These are phyloP conservation scores for Mycocentrospora acerina DNA, from an alignment of 2,329 filamentous ascomycete species.

Conservation along the genomic window DNA sequence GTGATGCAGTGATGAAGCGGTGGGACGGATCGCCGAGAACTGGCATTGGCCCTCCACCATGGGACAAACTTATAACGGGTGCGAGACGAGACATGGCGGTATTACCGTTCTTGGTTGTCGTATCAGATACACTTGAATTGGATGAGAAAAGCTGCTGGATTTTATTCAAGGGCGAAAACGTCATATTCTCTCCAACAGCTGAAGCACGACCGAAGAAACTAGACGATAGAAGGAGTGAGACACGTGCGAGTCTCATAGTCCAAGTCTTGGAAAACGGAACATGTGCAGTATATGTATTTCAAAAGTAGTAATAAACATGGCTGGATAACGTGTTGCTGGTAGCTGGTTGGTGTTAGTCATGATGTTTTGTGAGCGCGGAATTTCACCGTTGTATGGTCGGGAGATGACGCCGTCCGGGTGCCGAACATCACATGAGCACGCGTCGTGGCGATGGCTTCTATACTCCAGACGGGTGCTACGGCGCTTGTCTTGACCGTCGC, in stretches of 20 bases:
- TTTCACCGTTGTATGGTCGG: constrained; percentile 12
- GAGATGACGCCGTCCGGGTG: background rate
- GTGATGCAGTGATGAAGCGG: constrained; percentile 53
- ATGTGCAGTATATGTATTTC: constrained; percentile 1
- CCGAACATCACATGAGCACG: constrained; percentile 8
- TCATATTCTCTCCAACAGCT: constrained; percentile 22
- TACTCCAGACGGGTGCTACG: too few species aligned
- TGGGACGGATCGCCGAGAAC: constrained; percentile 58
- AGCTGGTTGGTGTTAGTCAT: constrained; percentile 16
- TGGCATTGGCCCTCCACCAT: constrained; percentile 57
- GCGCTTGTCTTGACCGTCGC: too few species aligned
- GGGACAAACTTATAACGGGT: constrained; percentile 43
- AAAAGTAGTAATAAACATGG: constrained; percentile 1
- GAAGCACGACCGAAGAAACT: constrained; percentile 13
- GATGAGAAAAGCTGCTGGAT: constrained; percentile 31
- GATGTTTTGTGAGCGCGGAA: constrained; percentile 21
- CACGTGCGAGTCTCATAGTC: constrained; percentile 20
- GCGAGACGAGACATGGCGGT: constrained; percentile 38
- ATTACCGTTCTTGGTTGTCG: too few species aligned
- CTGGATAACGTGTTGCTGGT: constrained; percentile 3
- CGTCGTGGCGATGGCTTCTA: too few species aligned
- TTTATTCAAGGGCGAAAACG: constrained; percentile 24
- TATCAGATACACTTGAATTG: constrained; percentile 1
- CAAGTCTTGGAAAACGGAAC: background rate
- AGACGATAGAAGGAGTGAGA: constrained; percentile 13